These are phyloP conservation scores for Trypanosomatidae sp. DNA, from an alignment of 208 protist species.

Conservation along the genomic window DNA sequence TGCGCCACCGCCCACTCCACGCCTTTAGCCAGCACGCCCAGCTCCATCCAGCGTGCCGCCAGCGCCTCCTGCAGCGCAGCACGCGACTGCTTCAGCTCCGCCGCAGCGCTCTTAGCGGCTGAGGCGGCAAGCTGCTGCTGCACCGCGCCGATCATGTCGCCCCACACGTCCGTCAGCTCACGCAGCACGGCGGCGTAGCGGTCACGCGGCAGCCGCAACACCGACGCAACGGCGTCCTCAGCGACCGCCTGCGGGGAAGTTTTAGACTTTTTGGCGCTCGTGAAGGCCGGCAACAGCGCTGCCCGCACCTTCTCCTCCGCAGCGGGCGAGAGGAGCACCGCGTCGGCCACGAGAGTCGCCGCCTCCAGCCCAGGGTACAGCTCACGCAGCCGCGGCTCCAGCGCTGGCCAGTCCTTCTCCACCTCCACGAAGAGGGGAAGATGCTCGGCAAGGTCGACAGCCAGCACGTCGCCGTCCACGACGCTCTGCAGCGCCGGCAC, in stretches of 20 bases:
- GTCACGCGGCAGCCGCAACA: constrained; percentile 31
- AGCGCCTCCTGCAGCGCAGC: constrained; percentile 39
- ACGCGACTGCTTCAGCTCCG: constrained; percentile 44
- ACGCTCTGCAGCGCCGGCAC: constrained; percentile 53
- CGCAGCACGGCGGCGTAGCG: constrained; percentile 35
- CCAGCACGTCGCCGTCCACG: constrained; percentile 43
- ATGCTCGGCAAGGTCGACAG: constrained; percentile 43
- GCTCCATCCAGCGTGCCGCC: constrained; percentile 38
- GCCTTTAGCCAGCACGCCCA: constrained; percentile 47
- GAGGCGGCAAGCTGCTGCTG: constrained; percentile 31
- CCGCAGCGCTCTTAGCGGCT: constrained; percentile 28
- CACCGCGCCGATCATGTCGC: constrained; percentile 31
- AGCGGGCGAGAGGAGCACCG: constrained; percentile 37
- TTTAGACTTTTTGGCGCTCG: constrained; percentile 13
- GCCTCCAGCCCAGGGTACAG: constrained; percentile 51
- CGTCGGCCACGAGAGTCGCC: constrained; percentile 36
- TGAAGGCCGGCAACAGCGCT: constrained; percentile 23
- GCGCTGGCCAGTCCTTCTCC: constrained; percentile 40
- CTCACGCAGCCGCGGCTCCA: constrained; percentile 47
- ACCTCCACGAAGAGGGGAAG: constrained; percentile 57
- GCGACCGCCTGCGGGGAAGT: neutral
- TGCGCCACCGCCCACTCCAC: constrained; percentile 49
- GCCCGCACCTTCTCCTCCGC: constrained; percentile 28
- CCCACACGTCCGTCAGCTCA: constrained; percentile 40
- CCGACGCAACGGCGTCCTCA: constrained; percentile 20